These are phyloP conservation scores for Quercus suber DNA, from an alignment of 306 rosid species.

Conservation along the genomic window DNA sequence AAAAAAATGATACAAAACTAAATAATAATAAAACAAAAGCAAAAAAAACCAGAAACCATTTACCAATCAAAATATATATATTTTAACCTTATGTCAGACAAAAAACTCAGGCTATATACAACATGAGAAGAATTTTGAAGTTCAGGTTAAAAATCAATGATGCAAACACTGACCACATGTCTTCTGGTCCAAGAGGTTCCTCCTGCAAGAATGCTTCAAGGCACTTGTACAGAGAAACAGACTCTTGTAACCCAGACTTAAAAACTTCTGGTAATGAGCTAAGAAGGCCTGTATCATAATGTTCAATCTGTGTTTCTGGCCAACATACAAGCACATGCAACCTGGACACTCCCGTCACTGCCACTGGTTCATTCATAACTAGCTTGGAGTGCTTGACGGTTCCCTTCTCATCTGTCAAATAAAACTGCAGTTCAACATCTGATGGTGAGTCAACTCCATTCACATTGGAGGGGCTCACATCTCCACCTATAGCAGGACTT, in stretches of 20 bases:
- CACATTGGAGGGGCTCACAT: constrained; percentile 21
- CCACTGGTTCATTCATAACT: constrained; percentile 49
- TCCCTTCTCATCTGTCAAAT: constrained; percentile 78
- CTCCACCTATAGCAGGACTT: constrained; percentile 29
- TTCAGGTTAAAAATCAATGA: constrained; percentile 11
- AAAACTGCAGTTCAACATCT: constrained; percentile 62
- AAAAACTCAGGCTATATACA: neutral
- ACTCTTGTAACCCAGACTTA: constrained; percentile 78
- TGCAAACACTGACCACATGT: constrained; percentile 85
- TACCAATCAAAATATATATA: neutral
- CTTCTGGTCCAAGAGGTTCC: constrained; percentile 99
- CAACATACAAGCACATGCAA: constrained; percentile 76
- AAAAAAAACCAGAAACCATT: neutral
- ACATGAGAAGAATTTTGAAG: neutral
- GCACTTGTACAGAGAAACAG: constrained; percentile 87
- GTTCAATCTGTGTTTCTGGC: constrained; percentile 61
- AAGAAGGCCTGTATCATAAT: constrained; percentile 54
- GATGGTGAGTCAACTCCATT: constrained; percentile 39
- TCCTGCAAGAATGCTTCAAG: constrained; percentile 96
- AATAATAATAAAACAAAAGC: too few relatives aligned
- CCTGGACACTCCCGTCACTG: constrained; percentile 39
- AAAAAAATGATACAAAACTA: too few relatives aligned
- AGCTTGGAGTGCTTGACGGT: constrained; percentile 48
- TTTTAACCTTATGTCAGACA: neutral
- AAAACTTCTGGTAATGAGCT: constrained; percentile 84